These are phyloP conservation scores for Kwoniella shivajii DNA, from an alignment of 1,284 basidiomycete genomes.

Conservation along the genomic window DNA sequence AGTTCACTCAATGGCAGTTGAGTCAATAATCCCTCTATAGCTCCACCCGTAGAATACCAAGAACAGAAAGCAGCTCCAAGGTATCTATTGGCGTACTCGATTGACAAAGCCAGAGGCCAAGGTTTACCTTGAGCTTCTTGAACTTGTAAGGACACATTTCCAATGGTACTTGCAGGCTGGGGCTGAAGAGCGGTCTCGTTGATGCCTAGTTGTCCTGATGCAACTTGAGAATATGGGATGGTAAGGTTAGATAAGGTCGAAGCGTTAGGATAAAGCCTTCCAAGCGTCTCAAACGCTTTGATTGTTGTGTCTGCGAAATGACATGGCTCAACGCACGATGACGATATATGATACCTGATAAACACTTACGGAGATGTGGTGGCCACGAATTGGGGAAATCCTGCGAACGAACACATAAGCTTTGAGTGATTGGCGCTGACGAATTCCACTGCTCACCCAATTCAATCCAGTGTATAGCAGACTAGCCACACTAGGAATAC, in stretches of 20 bases:
- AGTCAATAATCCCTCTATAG: conserved; percentile 68
- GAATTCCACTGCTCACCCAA: conserved; percentile 64
- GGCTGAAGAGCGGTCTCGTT: conserved; percentile 66
- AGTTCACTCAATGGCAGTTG: conserved; percentile 70
- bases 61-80: conserved; percentile 80
- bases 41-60: conserved; percentile 80
- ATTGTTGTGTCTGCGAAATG: conserved; percentile 64
- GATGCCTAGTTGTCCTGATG: conserved; percentile 72
- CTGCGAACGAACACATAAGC: conserved; percentile 12
- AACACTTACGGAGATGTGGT: conserved; percentile 66
- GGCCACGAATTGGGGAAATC: conserved; percentile 60
- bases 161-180: conserved; percentile 62
- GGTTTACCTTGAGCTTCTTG: conserved; percentile 53
- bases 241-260: conserved; percentile 32
- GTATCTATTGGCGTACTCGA: conserved; percentile 64
- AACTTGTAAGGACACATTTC: conserved; percentile 57
- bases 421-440: conserved; percentile 53
- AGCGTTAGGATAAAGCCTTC: conserved; percentile 38
- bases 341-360: neutral
- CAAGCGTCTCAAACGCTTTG: conserved; percentile 66
- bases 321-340: too few relatives aligned
- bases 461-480: conserved; percentile 77
- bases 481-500: conserved; percentile 66
- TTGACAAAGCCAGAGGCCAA: conserved; percentile 60
- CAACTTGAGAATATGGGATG: conserved; percentile 68